Conservation (phyloP, 306 rosid species). For the Parietaria judaica region DNA sequence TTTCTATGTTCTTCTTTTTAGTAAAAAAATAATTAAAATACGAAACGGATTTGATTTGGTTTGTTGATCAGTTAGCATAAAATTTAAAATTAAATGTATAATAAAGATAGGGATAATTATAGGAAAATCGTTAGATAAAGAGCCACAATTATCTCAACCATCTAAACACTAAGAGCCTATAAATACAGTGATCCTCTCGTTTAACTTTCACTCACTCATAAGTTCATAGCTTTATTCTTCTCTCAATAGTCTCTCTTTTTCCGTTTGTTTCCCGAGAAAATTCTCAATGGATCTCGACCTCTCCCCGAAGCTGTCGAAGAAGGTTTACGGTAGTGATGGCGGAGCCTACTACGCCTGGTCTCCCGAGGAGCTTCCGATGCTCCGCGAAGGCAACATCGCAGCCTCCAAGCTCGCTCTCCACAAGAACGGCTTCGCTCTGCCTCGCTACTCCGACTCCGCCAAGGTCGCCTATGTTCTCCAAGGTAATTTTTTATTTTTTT, state of each 20-base stretch:
- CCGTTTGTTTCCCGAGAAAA: conserved; percentile 7
- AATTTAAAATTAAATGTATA: no score
- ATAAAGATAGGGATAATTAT: no score
- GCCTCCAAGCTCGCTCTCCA: conserved; percentile 62
- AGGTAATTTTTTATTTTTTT: conserved; percentile 28
- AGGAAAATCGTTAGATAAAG: no score
- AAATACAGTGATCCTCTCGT: no score
- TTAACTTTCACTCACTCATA: no score
- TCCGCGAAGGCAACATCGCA: conserved; percentile 61
- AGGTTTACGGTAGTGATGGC: conserved; percentile 47
- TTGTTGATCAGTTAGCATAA: no score
- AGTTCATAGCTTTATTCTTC: no score
- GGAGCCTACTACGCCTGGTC: conserved; percentile 66
- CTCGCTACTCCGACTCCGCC: conserved; percentile 64
- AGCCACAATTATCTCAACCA: no score
- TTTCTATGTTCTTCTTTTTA: no score
- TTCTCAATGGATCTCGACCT: conserved; percentile 60
- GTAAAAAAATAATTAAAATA: no score
- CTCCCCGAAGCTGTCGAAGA: conserved; percentile 57
- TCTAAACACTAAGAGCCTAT: no score
- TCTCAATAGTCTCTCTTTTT: neutral
- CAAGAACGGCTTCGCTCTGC: conserved; percentile 67
- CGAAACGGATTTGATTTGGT: no score
- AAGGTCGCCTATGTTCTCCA: conserved; percentile 73
- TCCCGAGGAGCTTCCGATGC: conserved; percentile 73